These are phyloP conservation scores for Sordariomycetes sp. DNA, from an alignment of 2,329 filamentous ascomycete species.

Conservation along the genomic window DNA sequence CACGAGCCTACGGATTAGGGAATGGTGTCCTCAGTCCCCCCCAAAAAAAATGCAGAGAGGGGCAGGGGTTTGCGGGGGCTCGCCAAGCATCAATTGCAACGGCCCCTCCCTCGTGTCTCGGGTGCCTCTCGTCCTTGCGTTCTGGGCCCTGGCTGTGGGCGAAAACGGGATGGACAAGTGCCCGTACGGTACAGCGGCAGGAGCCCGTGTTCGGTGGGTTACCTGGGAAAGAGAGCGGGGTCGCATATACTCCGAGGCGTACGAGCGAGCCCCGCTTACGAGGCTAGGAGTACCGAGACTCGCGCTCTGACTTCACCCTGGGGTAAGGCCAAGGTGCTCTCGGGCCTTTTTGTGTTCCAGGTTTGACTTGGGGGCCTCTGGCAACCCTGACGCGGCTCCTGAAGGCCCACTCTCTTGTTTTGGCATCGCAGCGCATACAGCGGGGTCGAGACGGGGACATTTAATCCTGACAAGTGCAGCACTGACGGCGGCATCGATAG, in stretches of 20 bases:
- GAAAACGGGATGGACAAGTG: no score
- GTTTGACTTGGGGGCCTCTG: background rate
- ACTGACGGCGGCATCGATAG: background rate
- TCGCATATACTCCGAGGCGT: no score
- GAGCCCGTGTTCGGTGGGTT: no score
- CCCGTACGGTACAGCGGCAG: no score
- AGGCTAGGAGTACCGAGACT: no score
- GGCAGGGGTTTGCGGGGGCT: slow-evolving; percentile 2
- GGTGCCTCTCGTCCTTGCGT: background rate
- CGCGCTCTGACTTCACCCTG: background rate
- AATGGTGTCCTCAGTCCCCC: background rate
- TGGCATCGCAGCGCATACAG: background rate
- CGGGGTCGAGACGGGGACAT: background rate
- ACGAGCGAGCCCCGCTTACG: no score
- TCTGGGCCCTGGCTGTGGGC: no score
- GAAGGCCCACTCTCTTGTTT: background rate
- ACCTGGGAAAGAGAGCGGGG: no score
- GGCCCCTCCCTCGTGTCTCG: background rate
- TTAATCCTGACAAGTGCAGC: background rate
- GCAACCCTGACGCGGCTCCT: background rate
- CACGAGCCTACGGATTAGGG: background rate
- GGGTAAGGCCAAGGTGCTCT: background rate
- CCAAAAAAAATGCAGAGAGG: slow-evolving; percentile 1
- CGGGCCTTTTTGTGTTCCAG: background rate
- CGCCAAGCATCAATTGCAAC: background rate